A percentile compares a stretch with the other conserved stretches of the same genome.
Evolutionary conservation across 2,329 filamentous ascomycete genomes (phyloP).

Genomic region (Sclerotinia nivalis): DNA sequence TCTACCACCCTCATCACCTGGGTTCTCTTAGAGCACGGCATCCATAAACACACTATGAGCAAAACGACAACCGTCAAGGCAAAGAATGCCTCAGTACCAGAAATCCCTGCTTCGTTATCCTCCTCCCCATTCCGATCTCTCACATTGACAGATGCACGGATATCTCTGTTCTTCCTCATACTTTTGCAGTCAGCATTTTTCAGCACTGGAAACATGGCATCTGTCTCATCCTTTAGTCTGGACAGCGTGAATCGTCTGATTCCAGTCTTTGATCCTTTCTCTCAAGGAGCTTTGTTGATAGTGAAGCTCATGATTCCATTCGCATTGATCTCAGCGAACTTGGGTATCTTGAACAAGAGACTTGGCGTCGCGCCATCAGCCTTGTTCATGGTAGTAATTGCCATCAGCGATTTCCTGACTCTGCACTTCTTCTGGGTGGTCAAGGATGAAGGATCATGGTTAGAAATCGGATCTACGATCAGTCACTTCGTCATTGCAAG

Average conservation of each 20-base stretch:
- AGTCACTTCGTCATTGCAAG: conserved; percentile 95
- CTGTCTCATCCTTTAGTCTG: conserved; percentile 87
- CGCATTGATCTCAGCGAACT: conserved; percentile 84
- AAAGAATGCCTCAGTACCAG: conserved; percentile 28
- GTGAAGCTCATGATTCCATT: conserved; percentile 94
- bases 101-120: conserved; percentile 33
- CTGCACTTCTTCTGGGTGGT: conserved; percentile 98
- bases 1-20: conserved; percentile 79
- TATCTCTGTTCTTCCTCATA: conserved; percentile 92
- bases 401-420: conserved; percentile 85
- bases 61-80: conserved; percentile 24
- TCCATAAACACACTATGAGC: conserved; percentile 53
- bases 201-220: conserved; percentile 93
- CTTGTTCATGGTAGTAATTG: conserved; percentile 93
- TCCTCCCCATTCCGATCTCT: conserved; percentile 58
- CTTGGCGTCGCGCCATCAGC: conserved; percentile 84
- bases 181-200: conserved; percentile 96
- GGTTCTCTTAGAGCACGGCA: conserved; percentile 86
- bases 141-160: conserved; percentile 78
- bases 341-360: conserved; percentile 87
- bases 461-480: conserved; percentile 96
- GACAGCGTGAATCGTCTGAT: conserved; percentile 86
- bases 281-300: conserved; percentile 81
- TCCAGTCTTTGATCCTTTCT: conserved; percentile 91
- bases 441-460: conserved; percentile 92